These are phyloP conservation scores for Cochlearia excelsa DNA, from an alignment of 345 rosid species.

Conservation along the genomic window DNA sequence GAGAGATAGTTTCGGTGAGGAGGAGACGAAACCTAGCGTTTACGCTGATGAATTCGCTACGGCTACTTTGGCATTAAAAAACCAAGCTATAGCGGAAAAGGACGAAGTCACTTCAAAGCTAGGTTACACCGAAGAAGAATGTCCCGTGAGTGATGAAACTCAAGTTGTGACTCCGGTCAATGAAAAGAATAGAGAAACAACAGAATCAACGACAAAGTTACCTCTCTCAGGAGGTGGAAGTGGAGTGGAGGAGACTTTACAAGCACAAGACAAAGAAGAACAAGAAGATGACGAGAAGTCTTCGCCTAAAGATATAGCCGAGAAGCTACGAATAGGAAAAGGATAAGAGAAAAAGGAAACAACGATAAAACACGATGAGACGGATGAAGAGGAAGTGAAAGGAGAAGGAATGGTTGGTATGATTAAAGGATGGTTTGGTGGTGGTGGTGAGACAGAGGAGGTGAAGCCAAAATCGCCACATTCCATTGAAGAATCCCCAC, in stretches of 20 bases:
- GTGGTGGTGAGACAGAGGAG: constrained; percentile 32
- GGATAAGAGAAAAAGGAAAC: constrained; percentile 35
- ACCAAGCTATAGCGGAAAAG: constrained; percentile 38
- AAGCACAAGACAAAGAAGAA: constrained; percentile 47
- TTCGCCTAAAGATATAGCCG: constrained; percentile 47
- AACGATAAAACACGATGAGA: constrained; percentile 30
- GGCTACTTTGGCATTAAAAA: constrained; percentile 38
- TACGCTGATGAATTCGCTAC: constrained; percentile 41
- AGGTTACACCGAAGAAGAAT: constrained; percentile 38
- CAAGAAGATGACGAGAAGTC: constrained; percentile 71
- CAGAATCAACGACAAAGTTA: constrained; percentile 28
- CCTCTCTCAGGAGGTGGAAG: constrained; percentile 25
- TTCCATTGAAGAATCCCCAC: too few species aligned
- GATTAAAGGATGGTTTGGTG: constrained; percentile 41
- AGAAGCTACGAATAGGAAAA: constrained; percentile 32
- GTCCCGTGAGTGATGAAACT: constrained; percentile 21
- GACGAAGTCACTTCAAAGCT: constrained; percentile 48
- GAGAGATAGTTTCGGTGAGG: background rate
- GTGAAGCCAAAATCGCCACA: background rate
- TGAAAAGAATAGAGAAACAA: constrained; percentile 39
- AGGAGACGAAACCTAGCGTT: constrained; percentile 34
- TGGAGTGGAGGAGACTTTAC: constrained; percentile 15
- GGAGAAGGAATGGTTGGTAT: constrained; percentile 47
- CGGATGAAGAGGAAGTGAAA: constrained; percentile 18
- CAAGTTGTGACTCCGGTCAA: constrained; percentile 38